These are phyloP conservation scores for Mycena citricolor DNA, from an alignment of 1,284 basidiomycete genomes.

Conservation along the genomic window DNA sequence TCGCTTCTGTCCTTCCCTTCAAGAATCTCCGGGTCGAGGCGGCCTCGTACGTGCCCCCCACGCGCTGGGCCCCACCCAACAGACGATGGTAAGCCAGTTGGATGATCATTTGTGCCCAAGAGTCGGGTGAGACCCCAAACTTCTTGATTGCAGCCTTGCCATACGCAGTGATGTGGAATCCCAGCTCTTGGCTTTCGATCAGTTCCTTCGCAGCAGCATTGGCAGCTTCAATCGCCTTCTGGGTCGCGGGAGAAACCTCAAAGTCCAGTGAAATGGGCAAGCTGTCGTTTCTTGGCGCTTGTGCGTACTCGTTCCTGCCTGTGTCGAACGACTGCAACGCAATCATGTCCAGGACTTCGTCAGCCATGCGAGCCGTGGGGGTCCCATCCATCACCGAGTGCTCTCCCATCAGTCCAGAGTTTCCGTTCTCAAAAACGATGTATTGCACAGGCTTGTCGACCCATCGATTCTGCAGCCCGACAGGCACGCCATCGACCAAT, in stretches of 20 bases:
- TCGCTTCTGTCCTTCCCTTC: constrained; percentile 88
- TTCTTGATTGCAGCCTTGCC: constrained; percentile 88
- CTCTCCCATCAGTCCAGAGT: constrained; percentile 86
- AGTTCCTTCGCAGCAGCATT: constrained; percentile 60
- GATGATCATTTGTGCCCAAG: constrained; percentile 90
- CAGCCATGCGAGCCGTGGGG: constrained; percentile 58
- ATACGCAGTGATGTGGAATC: constrained; percentile 70
- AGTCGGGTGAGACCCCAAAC: constrained; percentile 84
- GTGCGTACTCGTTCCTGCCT: constrained; percentile 42
- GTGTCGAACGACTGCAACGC: constrained; percentile 57
- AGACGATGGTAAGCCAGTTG: constrained; percentile 84
- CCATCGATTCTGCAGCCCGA: constrained; percentile 71
- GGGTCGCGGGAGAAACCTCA: constrained; percentile 51
- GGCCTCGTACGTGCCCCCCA: constrained; percentile 82
- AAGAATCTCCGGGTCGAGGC: constrained; percentile 82
- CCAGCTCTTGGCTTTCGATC: constrained; percentile 66
- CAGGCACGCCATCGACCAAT: constrained; percentile 38
- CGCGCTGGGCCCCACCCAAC: constrained; percentile 42
- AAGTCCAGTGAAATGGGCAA: constrained; percentile 59
- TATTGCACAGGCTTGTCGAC: constrained; percentile 86
- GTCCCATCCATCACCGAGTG: constrained; percentile 90
- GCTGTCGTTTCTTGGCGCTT: constrained; percentile 23
- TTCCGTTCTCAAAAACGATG: constrained; percentile 76
- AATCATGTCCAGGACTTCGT: constrained; percentile 70
- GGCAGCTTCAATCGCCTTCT: constrained; percentile 55